Conservation (phyloP, 108 stramenopile species). For the Aureococcus anophagefferens region DNA sequence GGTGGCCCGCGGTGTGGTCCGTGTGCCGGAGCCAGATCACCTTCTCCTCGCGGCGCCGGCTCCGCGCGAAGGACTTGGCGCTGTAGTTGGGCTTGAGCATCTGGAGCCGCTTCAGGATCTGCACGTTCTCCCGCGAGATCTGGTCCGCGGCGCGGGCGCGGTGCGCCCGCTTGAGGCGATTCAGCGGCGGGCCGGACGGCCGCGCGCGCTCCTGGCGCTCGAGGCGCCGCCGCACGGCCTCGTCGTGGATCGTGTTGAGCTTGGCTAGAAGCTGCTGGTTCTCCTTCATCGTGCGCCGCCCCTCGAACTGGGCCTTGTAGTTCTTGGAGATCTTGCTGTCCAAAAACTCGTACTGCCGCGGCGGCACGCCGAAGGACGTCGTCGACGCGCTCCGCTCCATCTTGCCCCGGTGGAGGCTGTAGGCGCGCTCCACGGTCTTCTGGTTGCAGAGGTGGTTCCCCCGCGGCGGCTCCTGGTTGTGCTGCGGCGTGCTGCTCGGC, state of each 20-base stretch:
- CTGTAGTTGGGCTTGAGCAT: slow-evolving; percentile 1
- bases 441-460: too few relatives aligned
- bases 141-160: not conserved
- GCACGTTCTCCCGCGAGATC: slow-evolving; percentile 2
- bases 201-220: not conserved
- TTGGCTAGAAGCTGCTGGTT: slow-evolving; percentile 5
- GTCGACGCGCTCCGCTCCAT: too few relatives aligned
- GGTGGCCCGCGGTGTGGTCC: slow-evolving; percentile 12
- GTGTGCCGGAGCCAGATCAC: slow-evolving; percentile 2
- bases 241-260: not conserved
- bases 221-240: not conserved
- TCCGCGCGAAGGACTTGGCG: not conserved
- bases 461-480: too few relatives aligned
- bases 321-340: slow-evolving; percentile 11
- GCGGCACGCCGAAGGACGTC: too few relatives aligned
- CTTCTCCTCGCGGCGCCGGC: not conserved
- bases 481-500: too few relatives aligned
- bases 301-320: slow-evolving; percentile 1
- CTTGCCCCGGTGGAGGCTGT: too few relatives aligned
- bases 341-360: not conserved
- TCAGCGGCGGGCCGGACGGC: not conserved
- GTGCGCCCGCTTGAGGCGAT: not conserved
- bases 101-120: not conserved
- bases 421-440: too few relatives aligned
- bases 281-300: not conserved